Base-by-base conservation (phyloP, 495 filamentous ascomycete species). In the Rostrohypoxylon terebratum region DNA sequence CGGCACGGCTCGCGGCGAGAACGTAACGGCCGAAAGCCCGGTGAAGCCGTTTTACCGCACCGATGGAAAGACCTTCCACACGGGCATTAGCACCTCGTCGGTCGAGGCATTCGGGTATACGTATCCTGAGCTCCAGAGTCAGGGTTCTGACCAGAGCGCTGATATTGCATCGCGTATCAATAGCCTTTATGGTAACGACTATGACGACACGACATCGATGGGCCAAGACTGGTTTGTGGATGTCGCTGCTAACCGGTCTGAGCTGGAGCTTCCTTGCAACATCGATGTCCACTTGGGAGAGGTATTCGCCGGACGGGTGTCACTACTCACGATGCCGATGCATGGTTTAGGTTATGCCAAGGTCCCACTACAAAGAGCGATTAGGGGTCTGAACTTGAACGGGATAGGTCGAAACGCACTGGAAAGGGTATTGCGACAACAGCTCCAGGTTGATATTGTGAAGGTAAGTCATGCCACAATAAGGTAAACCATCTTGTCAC, bases 1-100 rank as follows among this genome's bases (percentile, higher is more conserved):
- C 60, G 77, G 63, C 34, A 81, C 78, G 3, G 65, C 76, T 0
- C 13, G 55, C 16, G 75, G 75, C 14, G 69, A 69, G 8, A 59
- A 65, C n/a, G 73, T 82, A 31, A 79, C 80, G 4, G 78, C 80
- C 6, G 72, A 77, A 47, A 82, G 78, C 55, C 80, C 82, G 1
- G 66, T 86, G n/a, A 80, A 81, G 59, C 85, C 85, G 0, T 87
- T 86, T 71, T 81, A 79, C 59, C 68, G 77, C 36, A 69, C 72
- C 48, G 69, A 77, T 10, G 59, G 69, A 1, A 53, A 34, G 20
- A 54, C 61, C 9, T 81, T 85, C 66, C 79, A 80, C 67, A 86
- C 81, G 6, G 81, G 82, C 16, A 68, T 77, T n/a, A 75, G 75
- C 4, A 78, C 81, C 10, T 62, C 76, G 0, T 61, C 66, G 0